Evolutionary conservation across 129 eudicot species (phyloP).

Genomic region (Ambrosia trifida): DNA sequence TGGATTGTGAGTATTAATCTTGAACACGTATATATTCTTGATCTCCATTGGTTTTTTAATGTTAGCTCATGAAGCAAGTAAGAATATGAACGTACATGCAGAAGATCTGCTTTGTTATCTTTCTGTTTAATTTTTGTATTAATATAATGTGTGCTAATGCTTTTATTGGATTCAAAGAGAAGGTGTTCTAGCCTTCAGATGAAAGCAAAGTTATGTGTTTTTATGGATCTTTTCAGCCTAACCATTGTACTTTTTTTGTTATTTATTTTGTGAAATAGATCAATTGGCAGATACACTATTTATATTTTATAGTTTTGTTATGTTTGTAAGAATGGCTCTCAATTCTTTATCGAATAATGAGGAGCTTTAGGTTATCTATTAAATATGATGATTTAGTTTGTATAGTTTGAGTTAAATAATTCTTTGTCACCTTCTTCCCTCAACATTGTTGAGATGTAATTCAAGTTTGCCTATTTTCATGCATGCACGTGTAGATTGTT

Average conservation of each 20-base stretch:
- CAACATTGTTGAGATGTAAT: no score
- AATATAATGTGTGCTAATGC: neutral
- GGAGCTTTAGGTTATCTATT: neutral
- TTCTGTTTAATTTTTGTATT: neutral
- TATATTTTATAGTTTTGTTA: no score
- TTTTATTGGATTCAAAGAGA: slow-evolving; percentile 24
- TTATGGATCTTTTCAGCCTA: neutral
- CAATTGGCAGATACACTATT: no score
- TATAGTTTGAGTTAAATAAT: neutral
- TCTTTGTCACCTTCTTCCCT: no score
- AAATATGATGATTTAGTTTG: neutral
- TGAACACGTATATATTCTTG: neutral
- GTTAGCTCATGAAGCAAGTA: slow-evolving; percentile 29
- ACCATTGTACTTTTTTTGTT: neutral
- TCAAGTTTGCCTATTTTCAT: no score
- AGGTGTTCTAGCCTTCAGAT: slow-evolving; percentile 32
- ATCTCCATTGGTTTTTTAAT: slow-evolving; percentile 16
- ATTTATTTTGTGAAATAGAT: no score
- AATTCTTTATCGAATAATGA: no score
- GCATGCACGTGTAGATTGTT: no score
- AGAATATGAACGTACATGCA: slow-evolving; percentile 33
- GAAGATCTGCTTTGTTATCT: neutral
- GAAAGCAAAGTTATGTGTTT: slow-evolving; percentile 23
- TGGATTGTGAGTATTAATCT: no score
- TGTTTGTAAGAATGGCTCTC: no score